Base-by-base conservation (phyloP, 306 rosid species). In the Abrus pulchellus region DNA sequence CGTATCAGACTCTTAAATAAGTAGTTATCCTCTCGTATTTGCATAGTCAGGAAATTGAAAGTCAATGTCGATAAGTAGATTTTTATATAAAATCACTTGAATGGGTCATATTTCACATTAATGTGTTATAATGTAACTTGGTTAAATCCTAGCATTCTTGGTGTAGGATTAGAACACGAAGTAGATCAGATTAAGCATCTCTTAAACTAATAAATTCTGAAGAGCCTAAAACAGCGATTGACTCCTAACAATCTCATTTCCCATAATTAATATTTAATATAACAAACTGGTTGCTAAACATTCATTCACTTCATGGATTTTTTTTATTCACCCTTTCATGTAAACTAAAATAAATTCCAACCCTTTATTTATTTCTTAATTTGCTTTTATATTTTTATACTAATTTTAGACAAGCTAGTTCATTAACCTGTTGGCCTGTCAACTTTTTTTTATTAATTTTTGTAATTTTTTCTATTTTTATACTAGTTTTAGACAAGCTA, bases 131-230 rank as follows among this genome's bases (percentile, higher is more conserved):
- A 38, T 70, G 45, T 40, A 34, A 50, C 28, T 43, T 63, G 41
- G 52, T 64, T 49, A 20, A 69, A 59, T 70, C 75, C 64, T 13
- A 50, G 59, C 56, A 67, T 53, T 61, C 34, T 34, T 7, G 49
- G 27, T 45, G 30, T 74, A 82, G 85, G 84, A 77, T 8, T 73
- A 86, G 10, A 30, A 67, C 89, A 82, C 83, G 48, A 85, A 67
- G 77, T 54, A 67, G 83, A 76, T 76, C 60, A 76, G 74, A 68
- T 80, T 81, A 53, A 72, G 77, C 76, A 44, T 56, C 74, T 60
- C 20, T 53, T 74, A 60, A 67, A 43, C 52, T 27, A 50, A 6
- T 56, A 38, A 27, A 43, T 63, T 13, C 43, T 44, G 10, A 1
- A 56, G 30, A 79, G 50, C 56, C 43, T 32, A 53, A 77, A 34